A percentile compares a stretch with the other conserved stretches of the same genome.
Conservation (phyloP, 1,284 basidiomycete genomes). For the Sporisorium reilianum region DNA sequence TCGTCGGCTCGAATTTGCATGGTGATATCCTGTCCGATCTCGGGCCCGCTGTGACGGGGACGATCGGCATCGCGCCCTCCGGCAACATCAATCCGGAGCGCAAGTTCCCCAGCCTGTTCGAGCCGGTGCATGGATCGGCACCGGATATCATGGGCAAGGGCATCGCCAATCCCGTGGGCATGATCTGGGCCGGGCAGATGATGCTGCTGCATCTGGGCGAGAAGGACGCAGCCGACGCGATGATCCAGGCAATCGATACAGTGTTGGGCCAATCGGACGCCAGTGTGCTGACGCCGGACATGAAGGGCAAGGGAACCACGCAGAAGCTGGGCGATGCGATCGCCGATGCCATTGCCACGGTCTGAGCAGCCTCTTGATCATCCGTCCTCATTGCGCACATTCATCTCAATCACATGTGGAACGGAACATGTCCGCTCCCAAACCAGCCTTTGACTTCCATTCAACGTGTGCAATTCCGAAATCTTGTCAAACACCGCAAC, state of each 20-base stretch:
- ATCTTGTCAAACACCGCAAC: no score
- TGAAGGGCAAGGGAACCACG: constrained; percentile 47
- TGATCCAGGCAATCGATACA: constrained; percentile 74
- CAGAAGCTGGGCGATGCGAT: constrained; percentile 45
- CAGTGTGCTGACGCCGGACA: constrained; percentile 40
- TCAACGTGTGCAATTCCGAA: no score
- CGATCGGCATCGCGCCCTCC: constrained; percentile 75
- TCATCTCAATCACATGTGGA: no score
- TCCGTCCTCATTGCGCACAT: background rate
- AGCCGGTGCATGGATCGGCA: constrained; percentile 69
- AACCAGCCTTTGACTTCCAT: no score
- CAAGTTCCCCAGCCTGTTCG: constrained; percentile 71
- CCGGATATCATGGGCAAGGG: constrained; percentile 45
- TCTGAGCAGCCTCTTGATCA: constrained; percentile 11
- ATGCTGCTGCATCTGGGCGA: constrained; percentile 75
- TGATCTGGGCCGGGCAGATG: constrained; percentile 76
- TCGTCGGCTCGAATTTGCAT: constrained; percentile 74
- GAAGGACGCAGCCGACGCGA: constrained; percentile 72
- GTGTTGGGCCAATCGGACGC: constrained; percentile 51
- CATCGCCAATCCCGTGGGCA: constrained; percentile 70
- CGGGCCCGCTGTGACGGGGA: constrained; percentile 74
- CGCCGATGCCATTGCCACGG: constrained; percentile 25
- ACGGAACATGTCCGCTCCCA: no score
- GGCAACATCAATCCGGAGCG: constrained; percentile 74
- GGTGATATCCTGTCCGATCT: constrained; percentile 75